Conservation (phyloP, 345 rosid genomes). For the Eucalyptus virginea region DNA sequence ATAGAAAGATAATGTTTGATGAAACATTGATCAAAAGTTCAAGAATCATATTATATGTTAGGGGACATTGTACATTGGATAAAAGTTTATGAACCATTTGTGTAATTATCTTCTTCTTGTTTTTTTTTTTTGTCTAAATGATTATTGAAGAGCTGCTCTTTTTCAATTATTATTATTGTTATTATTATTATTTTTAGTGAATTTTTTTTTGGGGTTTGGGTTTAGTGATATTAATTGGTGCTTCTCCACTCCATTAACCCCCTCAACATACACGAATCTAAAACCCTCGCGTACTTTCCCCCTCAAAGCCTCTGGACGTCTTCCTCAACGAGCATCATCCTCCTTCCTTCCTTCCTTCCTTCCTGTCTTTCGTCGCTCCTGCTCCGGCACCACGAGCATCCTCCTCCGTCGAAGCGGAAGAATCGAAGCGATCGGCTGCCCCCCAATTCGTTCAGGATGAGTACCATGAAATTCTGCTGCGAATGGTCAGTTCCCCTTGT, state of each 20-base stretch:
- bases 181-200: too few species aligned
- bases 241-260: not conserved
- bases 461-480: conserved; percentile 11
- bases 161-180: too few species aligned
- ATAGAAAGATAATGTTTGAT: rapidly evolving
- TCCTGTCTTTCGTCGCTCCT: not conserved
- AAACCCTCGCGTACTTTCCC: not conserved
- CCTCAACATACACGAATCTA: not conserved
- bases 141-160: not conserved
- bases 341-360: not conserved
- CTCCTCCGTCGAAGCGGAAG: not conserved
- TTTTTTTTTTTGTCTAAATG: too few species aligned
- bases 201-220: rapidly evolving
- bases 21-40: rapidly evolving
- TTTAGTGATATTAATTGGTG: not conserved
- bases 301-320: not conserved
- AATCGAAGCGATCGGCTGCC: not conserved
- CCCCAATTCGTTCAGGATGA: conserved; percentile 7
- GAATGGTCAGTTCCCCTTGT: not conserved
- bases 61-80: rapidly evolving
- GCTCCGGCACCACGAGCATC: not conserved
- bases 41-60: rapidly evolving
- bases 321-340: not conserved
- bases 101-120: too few species aligned
- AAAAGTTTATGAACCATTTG: rapidly evolving